A percentile compares a stretch with the other conserved stretches of the same genome.
These are phyloP conservation scores for Mycena filopes DNA, from an alignment of 768 basidiomycete species.

Conservation along the genomic window DNA sequence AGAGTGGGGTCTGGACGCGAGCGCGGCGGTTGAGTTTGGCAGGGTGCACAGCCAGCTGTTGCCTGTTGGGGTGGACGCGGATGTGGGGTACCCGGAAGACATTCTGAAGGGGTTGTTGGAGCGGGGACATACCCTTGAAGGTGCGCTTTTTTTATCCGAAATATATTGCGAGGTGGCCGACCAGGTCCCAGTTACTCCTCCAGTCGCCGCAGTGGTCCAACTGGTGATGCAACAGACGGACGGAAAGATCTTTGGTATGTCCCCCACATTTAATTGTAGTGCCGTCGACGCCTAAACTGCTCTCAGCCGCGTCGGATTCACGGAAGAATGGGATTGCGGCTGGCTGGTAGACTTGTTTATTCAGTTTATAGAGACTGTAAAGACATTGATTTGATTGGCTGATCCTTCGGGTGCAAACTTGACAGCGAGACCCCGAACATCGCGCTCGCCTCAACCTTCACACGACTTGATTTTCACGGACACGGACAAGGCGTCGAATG, in stretches of 20 bases:
- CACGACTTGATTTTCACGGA: too few relatives aligned
- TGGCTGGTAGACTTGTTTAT: slow-evolving; percentile 53
- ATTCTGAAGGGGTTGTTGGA: slow-evolving; percentile 65
- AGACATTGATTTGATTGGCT: too few relatives aligned
- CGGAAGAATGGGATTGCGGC: slow-evolving; percentile 93
- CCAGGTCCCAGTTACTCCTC: slow-evolving; percentile 66
- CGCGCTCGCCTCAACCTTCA: too few relatives aligned
- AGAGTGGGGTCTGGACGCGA: slow-evolving; percentile 84
- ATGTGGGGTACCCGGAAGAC: slow-evolving; percentile 65
- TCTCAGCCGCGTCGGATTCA: slow-evolving; percentile 86
- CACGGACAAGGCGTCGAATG: too few relatives aligned
- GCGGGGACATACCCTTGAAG: slow-evolving; percentile 78
- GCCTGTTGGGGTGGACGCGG: slow-evolving; percentile 59
- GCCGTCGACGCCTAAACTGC: neutral
- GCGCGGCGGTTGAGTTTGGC: slow-evolving; percentile 84
- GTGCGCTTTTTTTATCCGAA: slow-evolving; percentile 46
- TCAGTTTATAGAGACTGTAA: too few relatives aligned
- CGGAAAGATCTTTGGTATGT: slow-evolving; percentile 71
- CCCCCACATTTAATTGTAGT: neutral
- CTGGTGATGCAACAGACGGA: slow-evolving; percentile 61
- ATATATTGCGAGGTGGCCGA: neutral
- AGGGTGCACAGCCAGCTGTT: slow-evolving; percentile 88
- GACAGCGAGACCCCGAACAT: too few relatives aligned
- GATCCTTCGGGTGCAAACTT: too few relatives aligned
- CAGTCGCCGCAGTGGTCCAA: slow-evolving; percentile 83